Evolutionary conservation across 2,329 filamentous ascomycete genomes (phyloP).

Genomic region (Pleoardoris graminearum): DNA sequence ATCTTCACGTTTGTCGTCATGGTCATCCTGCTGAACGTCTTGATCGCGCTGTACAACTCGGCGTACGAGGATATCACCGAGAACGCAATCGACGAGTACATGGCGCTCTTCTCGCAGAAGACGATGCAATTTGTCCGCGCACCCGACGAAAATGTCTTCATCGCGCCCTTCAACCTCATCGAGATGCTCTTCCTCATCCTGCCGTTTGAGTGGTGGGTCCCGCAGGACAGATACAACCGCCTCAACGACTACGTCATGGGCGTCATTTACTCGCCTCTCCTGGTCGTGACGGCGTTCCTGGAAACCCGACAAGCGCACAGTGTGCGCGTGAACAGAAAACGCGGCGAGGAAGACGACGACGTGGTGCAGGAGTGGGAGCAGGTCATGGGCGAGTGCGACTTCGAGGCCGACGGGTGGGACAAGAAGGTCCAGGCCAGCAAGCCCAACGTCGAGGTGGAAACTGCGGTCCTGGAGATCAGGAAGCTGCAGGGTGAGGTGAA

Average conservation of each 20-base stretch:
- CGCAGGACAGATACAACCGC: conserved; percentile 70
- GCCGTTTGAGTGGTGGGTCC: conserved; percentile 95
- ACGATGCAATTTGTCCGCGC: conserved; percentile 97
- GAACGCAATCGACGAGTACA: conserved; percentile 91
- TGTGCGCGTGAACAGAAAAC: conserved; percentile 72
- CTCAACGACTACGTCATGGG: conserved; percentile 91
- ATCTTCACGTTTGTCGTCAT: conserved; percentile 97
- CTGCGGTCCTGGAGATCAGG: conserved; percentile 67
- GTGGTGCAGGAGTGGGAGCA: conserved; percentile 93
- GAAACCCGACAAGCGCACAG: conserved; percentile 53
- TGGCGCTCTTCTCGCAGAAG: conserved; percentile 90
- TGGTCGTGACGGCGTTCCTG: conserved; percentile 73
- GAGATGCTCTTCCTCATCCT: conserved; percentile 79
- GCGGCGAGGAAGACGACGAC: conserved; percentile 89
- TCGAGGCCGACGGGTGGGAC: conserved; percentile 82
- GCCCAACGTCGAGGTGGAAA: conserved; percentile 81
- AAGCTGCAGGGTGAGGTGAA: conserved; percentile 50
- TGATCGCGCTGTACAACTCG: conserved; percentile 96
- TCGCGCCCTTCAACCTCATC: conserved; percentile 91
- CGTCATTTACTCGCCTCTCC: conserved; percentile 78
- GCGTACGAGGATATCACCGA: conserved; percentile 94
- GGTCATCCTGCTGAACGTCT: conserved; percentile 90
- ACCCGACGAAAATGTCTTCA: conserved; percentile 97
- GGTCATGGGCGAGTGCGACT: conserved; percentile 69
- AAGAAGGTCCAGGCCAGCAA: conserved; percentile 76